These are phyloP conservation scores for Aspergillus ibericus DNA, from an alignment of 2,329 filamentous ascomycete genomes.

Conservation along the genomic window DNA sequence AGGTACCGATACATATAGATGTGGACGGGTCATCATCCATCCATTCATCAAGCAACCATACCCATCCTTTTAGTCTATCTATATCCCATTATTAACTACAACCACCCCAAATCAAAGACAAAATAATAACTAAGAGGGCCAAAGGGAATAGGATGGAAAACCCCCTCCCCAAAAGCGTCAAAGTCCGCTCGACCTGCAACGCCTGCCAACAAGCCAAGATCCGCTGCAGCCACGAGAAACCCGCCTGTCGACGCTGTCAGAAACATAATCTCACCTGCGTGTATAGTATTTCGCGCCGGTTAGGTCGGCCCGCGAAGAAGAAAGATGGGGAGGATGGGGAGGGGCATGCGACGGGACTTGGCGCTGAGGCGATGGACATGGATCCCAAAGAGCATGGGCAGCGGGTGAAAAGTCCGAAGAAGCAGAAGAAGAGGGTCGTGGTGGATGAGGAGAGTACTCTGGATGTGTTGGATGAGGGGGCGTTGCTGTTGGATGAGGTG, in stretches of 20 bases:
- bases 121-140: neutral
- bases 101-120: neutral
- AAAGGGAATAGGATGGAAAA: neutral
- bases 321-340: slow-evolving; percentile 9
- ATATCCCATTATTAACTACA: no score
- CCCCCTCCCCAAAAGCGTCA: slow-evolving; percentile 33
- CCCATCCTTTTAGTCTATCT: no score
- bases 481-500: neutral
- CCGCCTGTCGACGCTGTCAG: slow-evolving; percentile 35
- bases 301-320: slow-evolving; percentile 38
- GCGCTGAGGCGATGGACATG: neutral
- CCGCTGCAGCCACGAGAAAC: slow-evolving; percentile 39
- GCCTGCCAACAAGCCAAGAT: slow-evolving; percentile 43
- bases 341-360: no score
- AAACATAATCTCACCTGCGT: slow-evolving; percentile 37
- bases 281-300: slow-evolving; percentile 37
- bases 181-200: slow-evolving; percentile 40
- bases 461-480: neutral
- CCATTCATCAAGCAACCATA: no score
- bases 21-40: no score
- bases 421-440: neutral
- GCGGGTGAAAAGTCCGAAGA: neutral
- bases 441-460: neutral
- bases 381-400: neutral
- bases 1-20: no score